phyloP scores from a whole-genome alignment of 331 rosid genomes.

The Malus hybrid region DNA sequence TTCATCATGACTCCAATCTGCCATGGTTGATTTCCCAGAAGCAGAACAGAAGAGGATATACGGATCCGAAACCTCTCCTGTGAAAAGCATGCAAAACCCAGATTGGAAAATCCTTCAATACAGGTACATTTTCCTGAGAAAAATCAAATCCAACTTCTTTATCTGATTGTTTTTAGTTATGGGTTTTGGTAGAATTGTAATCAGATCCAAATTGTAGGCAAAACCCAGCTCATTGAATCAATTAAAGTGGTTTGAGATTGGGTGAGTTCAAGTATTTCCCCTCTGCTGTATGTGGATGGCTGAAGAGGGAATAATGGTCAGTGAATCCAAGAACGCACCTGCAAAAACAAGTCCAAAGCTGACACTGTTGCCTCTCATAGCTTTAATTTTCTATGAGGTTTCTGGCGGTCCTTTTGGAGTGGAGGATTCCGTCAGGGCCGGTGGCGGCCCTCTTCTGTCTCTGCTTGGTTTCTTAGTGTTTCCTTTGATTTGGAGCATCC shows the following conservation, averaged over 20 bases:
- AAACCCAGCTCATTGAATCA: constrained; percentile 1
- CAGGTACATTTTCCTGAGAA: constrained; percentile 13
- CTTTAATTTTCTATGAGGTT: constrained; percentile 79
- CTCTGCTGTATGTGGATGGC: constrained; percentile 25
- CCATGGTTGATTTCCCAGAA: background rate
- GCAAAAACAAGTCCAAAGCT: constrained; percentile 39
- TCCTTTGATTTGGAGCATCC: constrained; percentile 75
- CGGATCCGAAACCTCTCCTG: background rate
- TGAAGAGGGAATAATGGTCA: constrained; percentile 36
- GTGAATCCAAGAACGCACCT: constrained; percentile 14
- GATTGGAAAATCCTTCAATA: background rate
- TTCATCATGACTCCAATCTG: background rate
- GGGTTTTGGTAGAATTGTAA: background rate
- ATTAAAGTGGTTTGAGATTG: background rate
- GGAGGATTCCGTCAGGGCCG: constrained; percentile 73
- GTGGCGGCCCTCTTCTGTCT: constrained; percentile 69
- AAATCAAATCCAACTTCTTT: background rate
- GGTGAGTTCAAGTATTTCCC: background rate
- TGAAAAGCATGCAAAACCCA: background rate
- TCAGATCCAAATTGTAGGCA: constrained; percentile 6
- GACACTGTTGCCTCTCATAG: constrained; percentile 66
- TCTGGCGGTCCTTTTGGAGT: constrained; percentile 89
- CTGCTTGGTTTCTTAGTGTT: constrained; percentile 65
- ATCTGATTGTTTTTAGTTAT: background rate
- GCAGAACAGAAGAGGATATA: background rate